These are phyloP conservation scores for Hypomyces rosellus DNA, from an alignment of 2,329 filamentous ascomycete genomes.

Conservation along the genomic window DNA sequence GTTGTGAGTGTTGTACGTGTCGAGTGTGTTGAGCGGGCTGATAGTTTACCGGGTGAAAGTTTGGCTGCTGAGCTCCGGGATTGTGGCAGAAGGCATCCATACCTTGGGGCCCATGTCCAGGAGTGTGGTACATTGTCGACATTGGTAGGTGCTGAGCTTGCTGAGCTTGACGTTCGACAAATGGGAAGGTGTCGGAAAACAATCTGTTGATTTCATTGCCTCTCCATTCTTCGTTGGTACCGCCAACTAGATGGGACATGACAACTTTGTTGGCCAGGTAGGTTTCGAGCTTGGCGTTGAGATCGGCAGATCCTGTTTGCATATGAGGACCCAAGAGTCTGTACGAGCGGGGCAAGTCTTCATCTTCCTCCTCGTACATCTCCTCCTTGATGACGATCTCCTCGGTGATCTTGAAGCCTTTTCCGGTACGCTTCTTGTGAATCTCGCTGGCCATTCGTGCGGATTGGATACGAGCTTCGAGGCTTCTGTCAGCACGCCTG, in stretches of 20 bases:
- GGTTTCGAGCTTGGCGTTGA: constrained; percentile 54
- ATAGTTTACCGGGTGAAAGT: constrained; percentile 21
- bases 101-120: not conserved
- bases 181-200: constrained; percentile 43
- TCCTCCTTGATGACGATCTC: constrained; percentile 84
- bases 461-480: constrained; percentile 84
- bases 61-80: constrained; percentile 13
- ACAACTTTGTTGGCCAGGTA: constrained; percentile 37
- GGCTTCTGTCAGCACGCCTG: constrained; percentile 73
- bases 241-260: constrained; percentile 35
- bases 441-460: constrained; percentile 84
- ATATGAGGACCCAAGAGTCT: constrained; percentile 57
- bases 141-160: constrained; percentile 14
- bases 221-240: constrained; percentile 32
- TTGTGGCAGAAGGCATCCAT: constrained; percentile 11
- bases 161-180: constrained; percentile 23
- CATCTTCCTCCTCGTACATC: constrained; percentile 95
- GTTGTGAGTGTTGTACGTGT: too few relatives aligned
- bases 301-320: constrained; percentile 51
- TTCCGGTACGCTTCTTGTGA: constrained; percentile 81
- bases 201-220: constrained; percentile 41
- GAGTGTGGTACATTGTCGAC: not conserved
- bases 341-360: constrained; percentile 65
- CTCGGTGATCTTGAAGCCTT: constrained; percentile 72
- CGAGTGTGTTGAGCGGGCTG: not conserved